Evolutionary conservation across 2,329 filamentous ascomycete species (phyloP), one percentile per base, ranked within the genome.

Genomic region (Leptographium lundbergii): DNA sequence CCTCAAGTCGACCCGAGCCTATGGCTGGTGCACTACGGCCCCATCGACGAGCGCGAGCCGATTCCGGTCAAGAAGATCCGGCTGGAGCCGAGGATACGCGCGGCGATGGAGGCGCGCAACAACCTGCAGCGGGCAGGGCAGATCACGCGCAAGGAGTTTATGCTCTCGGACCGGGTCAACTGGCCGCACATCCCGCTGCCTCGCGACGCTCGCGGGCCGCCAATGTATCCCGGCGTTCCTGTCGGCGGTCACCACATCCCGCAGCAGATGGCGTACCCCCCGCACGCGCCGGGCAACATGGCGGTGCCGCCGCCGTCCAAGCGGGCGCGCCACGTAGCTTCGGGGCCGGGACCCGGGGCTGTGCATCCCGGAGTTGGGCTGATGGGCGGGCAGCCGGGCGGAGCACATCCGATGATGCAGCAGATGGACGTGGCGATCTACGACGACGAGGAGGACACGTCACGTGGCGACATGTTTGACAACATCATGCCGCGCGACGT

Each of bases 11-110:
- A 97, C 69, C 84, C 88, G 29, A 87, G 85, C 61, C 78, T 97
- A 19, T 97, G 91, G 87, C 85, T 99, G 58, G 84, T 96, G 34
- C 91, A 96, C 73, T 97, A 96, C 71, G 85, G 87, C 42, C 85
- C 86, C 60, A 81, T 88, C 9, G 87, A 94, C 47, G 83, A 82
- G 54, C 81, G 82, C 59, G 86, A 92, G 63, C 82, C 88, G 61
- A 77, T 95, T 39, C 88, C 88, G 1, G 79, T 84, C 24, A 80
- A 80, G 47, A 78, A 84, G 64, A 81, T 92, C 22, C 85, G 82
- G 0, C 77, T 86, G 59, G 78, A 83, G 50, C 78, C 81, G 54
- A 82, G 83, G 32, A 76, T 81, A 51, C 84, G 85, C 61, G 71
- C 75, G 54, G 77, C 80, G 19, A 77, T 90, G 69, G 77, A 80